Conservation (phyloP, 257 asterid species). For the Sherardia arvensis region DNA sequence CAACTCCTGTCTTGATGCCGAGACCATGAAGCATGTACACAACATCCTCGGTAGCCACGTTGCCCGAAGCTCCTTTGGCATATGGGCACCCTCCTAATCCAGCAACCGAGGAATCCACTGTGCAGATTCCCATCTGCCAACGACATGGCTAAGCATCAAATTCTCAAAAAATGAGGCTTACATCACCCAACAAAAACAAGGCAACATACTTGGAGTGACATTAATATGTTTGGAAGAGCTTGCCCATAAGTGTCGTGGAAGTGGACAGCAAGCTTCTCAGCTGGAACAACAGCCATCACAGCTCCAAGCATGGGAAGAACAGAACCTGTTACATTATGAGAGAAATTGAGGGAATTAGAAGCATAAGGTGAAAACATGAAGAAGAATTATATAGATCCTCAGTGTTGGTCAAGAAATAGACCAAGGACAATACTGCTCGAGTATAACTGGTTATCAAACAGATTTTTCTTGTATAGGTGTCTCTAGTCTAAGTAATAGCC, state of each 20-base stretch:
- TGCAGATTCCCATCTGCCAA: constrained; percentile 86
- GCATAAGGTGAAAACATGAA: background rate
- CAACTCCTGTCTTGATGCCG: constrained; percentile 58
- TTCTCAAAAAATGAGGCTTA: background rate
- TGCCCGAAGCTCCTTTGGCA: constrained; percentile 91
- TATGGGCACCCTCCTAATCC: constrained; percentile 95
- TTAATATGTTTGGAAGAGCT: constrained; percentile 78
- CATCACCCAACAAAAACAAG: background rate
- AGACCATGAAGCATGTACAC: constrained; percentile 83
- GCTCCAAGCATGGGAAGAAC: constrained; percentile 93
- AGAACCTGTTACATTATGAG: constrained; percentile 31
- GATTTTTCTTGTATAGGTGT: background rate
- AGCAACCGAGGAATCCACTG: constrained; percentile 75
- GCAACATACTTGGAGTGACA: constrained; percentile 78
- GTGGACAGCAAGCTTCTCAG: constrained; percentile 83
- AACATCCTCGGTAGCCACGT: constrained; percentile 89
- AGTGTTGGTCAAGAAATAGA: constrained; percentile 1
- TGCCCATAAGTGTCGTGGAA: constrained; percentile 92
- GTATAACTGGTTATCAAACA: background rate
- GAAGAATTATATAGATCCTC: background rate
- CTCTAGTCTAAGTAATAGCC: background rate
- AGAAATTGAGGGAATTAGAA: background rate
- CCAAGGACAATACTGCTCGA: background rate
- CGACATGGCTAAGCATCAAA: background rate
- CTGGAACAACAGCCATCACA: constrained; percentile 79